Conservation (phyloP, 139 green algal genomes). For the Pseudopediastrum boryanum region DNA sequence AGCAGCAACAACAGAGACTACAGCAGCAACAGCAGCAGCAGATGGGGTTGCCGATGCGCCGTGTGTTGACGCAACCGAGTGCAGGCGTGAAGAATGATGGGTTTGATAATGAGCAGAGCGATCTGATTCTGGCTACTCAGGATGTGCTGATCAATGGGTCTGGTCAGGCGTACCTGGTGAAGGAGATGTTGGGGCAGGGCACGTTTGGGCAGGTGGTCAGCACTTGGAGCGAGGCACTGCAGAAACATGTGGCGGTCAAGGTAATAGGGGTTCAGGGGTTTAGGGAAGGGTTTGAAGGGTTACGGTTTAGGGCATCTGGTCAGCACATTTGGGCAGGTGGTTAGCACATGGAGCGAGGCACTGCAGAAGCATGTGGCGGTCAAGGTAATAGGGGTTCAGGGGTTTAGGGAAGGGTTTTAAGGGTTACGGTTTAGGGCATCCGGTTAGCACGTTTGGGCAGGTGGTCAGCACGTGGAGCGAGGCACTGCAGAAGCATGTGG, state of each 20-base stretch:
- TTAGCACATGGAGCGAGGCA: slow-evolving; percentile 63
- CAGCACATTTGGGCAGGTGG: slow-evolving; percentile 98
- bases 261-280: slow-evolving; percentile 57
- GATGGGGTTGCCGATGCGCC: slow-evolving; percentile 19
- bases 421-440: too few species aligned
- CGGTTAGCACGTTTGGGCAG: slow-evolving; percentile 98
- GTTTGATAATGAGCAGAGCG: slow-evolving; percentile 85
- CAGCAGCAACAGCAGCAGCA: slow-evolving; percentile 35
- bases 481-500: slow-evolving; percentile 36
- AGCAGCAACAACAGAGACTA: not conserved
- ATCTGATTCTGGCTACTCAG: slow-evolving; percentile 86
- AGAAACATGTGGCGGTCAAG: slow-evolving; percentile 65
- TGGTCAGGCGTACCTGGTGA: slow-evolving; percentile 68
- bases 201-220: slow-evolving; percentile 97
- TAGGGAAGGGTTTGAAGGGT: too few species aligned
- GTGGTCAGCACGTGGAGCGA: slow-evolving; percentile 79
- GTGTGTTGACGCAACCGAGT: slow-evolving; percentile 78
- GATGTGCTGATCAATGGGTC: slow-evolving; percentile 25
- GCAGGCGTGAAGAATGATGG: slow-evolving; percentile 70
- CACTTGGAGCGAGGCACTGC: slow-evolving; percentile 56
- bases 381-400: slow-evolving; percentile 69
- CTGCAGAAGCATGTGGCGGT: slow-evolving; percentile 51
- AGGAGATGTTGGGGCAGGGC: slow-evolving; percentile 86
- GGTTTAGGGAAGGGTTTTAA: too few species aligned
- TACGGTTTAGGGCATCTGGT: too few species aligned